Base-by-base conservation (phyloP, 805 yeast species). In the Candida broadrunensis region DNA sequence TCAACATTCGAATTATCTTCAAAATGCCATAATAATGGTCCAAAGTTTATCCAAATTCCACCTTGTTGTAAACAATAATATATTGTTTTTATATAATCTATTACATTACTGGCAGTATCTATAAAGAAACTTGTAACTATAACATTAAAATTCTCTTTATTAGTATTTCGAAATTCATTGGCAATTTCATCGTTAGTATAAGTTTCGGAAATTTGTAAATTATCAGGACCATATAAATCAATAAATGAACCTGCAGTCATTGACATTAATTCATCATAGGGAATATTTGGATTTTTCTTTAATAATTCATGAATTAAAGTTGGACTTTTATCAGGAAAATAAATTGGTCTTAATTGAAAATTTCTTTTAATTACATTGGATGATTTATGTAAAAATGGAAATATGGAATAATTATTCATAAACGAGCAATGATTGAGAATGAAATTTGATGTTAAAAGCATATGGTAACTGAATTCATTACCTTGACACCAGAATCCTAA, bases 171-270 rank as follows among this genome's bases (percentile, higher is more conserved):
- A 49, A 78, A 78, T 16, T 61, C 64, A 1, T 48, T 43, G 1
- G 80, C 77, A 4, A 48, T 44, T 1, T 56, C 61, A 39, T 70
- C 76, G 8, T 51, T 48, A 2, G 72, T 54, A 45, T 65, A 70
- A 1, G 62, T 50, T 1, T 66, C 71, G 2, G 72, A 55, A 3
- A 59, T 37, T 13, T 56, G 53, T 37, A 70, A 46, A 37, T 60
- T 56, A 1, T 61, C 54, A 0, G 83, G 80, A 0, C 87, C 86
- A 54, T 81, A 83, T 14, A 83, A 60, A 45, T 83, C 89, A 3
- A 73, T 71, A 54, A 85, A 85, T 0, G 86, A 80, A 0, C 93
- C 93, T 0, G 88, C 80, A 1, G 80, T 73, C 75, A 85, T 83
- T 0, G 86, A 77, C 85, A 85, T 78, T 35, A 78, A 56, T 5